Conservation (phyloP, 176 grass and related monocot species). For the Lolium perenne region DNA sequence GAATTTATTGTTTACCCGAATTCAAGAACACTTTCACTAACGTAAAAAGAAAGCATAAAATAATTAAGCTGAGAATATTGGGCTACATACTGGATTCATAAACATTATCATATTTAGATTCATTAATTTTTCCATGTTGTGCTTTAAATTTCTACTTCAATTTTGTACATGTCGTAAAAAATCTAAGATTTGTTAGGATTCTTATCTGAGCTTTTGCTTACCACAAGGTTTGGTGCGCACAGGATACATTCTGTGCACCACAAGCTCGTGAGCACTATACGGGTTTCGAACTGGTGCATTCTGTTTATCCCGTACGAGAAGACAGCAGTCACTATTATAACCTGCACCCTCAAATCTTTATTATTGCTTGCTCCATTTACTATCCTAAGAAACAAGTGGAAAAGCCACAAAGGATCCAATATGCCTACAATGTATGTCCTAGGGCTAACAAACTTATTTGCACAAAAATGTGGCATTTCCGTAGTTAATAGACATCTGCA, state of each 20-base stretch:
- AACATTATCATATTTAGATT: too few relatives aligned
- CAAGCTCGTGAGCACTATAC: neutral
- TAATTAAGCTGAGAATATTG: too few relatives aligned
- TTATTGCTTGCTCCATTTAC: conserved; percentile 25
- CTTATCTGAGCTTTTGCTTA: neutral
- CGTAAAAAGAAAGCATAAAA: too few relatives aligned
- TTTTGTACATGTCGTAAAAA: too few relatives aligned
- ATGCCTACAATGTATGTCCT: conserved; percentile 25
- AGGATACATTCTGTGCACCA: neutral
- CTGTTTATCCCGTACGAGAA: neutral
- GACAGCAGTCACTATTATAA: neutral
- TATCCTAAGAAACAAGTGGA: conserved; percentile 8
- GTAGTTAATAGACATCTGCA: conserved; percentile 17
- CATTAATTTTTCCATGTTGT: too few relatives aligned
- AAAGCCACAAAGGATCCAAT: conserved; percentile 1
- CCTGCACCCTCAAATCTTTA: neutral
- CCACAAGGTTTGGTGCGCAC: neutral
- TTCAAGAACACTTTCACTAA: too few relatives aligned
- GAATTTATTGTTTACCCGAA: too few relatives aligned
- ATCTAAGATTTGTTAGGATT: too few relatives aligned
- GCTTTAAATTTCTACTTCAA: too few relatives aligned
- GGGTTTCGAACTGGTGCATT: neutral
- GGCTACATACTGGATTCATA: too few relatives aligned
- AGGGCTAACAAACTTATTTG: conserved; percentile 26
- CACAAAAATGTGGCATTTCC: neutral